Conservation (phyloP, 2,329 filamentous ascomycete genomes). For the Fusarium gaditjirri region DNA sequence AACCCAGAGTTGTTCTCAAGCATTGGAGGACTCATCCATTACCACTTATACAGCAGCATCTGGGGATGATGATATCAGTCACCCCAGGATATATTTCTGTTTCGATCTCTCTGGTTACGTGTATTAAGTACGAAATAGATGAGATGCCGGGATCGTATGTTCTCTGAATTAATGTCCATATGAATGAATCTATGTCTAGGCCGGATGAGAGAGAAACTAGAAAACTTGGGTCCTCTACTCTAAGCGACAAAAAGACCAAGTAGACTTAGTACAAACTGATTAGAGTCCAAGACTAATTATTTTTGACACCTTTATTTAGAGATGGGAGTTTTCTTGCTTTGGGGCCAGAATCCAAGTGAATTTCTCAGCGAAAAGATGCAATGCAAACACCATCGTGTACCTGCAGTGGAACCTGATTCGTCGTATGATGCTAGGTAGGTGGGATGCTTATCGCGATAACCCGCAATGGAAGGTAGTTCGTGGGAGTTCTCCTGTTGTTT, state of each 20-base stretch:
- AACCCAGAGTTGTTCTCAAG: no score
- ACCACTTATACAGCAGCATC: background rate
- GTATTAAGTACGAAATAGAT: no score
- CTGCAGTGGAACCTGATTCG: background rate
- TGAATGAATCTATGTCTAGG: background rate
- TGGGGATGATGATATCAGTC: background rate
- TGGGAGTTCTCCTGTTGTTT: background rate
- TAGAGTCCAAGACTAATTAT: background rate
- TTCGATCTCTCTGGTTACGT: no score
- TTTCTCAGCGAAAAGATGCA: background rate
- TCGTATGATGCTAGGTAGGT: background rate
- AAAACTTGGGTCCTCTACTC: background rate
- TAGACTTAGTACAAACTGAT: background rate
- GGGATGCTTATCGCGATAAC: constrained; percentile 39
- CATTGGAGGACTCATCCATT: background rate
- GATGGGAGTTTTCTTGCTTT: no score
- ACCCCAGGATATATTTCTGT: no score
- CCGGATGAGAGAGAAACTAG: background rate
- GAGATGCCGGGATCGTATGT: no score
- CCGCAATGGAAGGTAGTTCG: constrained; percentile 3
- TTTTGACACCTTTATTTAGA: background rate
- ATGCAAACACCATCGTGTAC: constrained; percentile 1
- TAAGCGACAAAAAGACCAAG: background rate
- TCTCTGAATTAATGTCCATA: background rate
- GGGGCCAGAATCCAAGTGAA: background rate